Conservation (phyloP, 495 filamentous ascomycete genomes). For the Penicillium daleae region DNA sequence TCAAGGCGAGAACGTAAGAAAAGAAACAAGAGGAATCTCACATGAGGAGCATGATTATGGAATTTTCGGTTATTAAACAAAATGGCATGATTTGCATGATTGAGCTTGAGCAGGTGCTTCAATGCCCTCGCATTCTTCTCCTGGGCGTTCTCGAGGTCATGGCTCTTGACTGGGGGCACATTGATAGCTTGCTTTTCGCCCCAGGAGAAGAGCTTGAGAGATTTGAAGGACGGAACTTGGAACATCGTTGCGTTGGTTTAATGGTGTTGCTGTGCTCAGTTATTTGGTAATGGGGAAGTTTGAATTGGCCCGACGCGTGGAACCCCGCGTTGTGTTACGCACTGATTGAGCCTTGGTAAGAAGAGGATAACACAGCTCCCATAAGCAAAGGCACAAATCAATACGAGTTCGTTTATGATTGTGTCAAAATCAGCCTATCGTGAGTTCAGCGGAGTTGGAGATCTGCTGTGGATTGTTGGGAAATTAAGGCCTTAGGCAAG, state of each 20-base stretch:
- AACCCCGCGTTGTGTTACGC: background rate
- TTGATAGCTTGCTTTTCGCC: conserved; percentile 52
- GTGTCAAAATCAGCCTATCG: conserved; percentile 17
- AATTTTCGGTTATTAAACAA: conserved; percentile 75
- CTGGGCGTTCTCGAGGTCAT: conserved; percentile 75
- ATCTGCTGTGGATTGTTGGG: conserved; percentile 30
- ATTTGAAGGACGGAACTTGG: conserved; percentile 30
- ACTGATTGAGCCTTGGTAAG: background rate
- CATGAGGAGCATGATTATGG: conserved; percentile 88
- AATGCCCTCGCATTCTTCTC: conserved; percentile 82
- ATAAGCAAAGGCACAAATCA: background rate
- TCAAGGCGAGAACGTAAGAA: background rate
- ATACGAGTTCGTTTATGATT: background rate
- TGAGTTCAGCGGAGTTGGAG: conserved; percentile 13
- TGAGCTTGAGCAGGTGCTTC: conserved; percentile 86
- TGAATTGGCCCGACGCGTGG: background rate
- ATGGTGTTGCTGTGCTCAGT: background rate
- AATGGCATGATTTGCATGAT: conserved; percentile 88
- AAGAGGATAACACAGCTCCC: background rate
- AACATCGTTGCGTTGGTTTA: conserved; percentile 28
- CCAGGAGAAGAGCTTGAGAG: conserved; percentile 25
- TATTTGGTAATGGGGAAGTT: conserved; percentile 3
- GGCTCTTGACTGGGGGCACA: conserved; percentile 68
- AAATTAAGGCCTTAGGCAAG: conserved; percentile 21
- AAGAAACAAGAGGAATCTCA: conserved; percentile 40